These are phyloP conservation scores for Conringia planisiliqua DNA, from an alignment of 345 rosid species.

Conservation along the genomic window DNA sequence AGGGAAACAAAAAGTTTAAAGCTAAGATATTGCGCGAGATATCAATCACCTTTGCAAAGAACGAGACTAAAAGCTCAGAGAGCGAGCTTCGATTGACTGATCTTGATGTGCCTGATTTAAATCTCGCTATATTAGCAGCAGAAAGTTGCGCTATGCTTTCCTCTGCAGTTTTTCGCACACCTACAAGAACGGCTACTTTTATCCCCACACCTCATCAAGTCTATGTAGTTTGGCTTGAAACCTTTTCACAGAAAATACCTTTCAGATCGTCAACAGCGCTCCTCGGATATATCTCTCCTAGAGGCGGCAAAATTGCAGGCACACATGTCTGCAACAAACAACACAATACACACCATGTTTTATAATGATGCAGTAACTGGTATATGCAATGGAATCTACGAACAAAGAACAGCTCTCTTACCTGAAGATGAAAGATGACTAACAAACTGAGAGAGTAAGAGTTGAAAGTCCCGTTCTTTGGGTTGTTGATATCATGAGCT, in stretches of 20 bases:
- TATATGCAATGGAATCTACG: background rate
- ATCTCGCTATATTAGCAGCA: conserved; percentile 51
- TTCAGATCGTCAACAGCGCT: conserved; percentile 67
- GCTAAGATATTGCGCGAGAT: no score
- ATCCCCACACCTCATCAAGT: background rate
- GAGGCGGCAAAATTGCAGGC: conserved; percentile 88
- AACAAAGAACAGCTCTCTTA: conserved; percentile 9
- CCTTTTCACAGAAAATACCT: conserved; percentile 41
- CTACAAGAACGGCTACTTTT: conserved; percentile 36
- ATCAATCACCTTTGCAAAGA: conserved; percentile 63
- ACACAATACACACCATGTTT: background rate
- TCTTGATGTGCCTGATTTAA: conserved; percentile 43
- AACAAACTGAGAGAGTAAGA: conserved; percentile 80
- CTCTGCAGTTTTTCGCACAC: conserved; percentile 67
- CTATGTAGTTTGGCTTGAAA: background rate
- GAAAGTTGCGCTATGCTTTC: conserved; percentile 46
- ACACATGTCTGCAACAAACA: conserved; percentile 64
- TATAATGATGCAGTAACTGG: background rate
- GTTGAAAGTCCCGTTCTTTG: conserved; percentile 68
- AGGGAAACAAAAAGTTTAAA: background rate
- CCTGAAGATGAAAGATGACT: conserved; percentile 96
- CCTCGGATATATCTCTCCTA: conserved; percentile 62
- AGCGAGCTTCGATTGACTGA: conserved; percentile 55
- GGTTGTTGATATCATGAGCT: conserved; percentile 66
- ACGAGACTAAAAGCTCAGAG: conserved; percentile 71